phyloP scores from a whole-genome alignment of 2,329 filamentous ascomycete genomes.

The Bipolaris zeicola region DNA sequence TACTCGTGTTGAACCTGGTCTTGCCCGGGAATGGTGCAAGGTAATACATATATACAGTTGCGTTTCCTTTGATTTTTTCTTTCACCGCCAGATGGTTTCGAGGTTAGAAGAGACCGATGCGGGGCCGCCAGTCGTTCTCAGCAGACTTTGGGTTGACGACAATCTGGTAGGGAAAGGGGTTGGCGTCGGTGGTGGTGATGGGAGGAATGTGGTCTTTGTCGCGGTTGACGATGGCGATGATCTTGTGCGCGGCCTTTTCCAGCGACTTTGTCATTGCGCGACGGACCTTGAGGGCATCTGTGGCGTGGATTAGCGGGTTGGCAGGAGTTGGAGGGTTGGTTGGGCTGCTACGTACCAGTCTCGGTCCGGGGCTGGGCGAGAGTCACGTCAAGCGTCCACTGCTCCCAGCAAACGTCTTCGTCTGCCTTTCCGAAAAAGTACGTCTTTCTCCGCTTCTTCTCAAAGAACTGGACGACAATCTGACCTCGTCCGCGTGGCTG shows the following conservation, averaged over 20 bases:
- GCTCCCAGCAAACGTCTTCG: conserved; percentile 96
- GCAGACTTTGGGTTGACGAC: conserved; percentile 75
- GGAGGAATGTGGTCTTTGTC: conserved; percentile 97
- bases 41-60: conserved; percentile 34
- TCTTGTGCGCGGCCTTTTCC: conserved; percentile 85
- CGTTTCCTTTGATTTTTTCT: not conserved
- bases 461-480: conserved; percentile 89
- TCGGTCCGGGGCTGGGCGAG: conserved; percentile 88
- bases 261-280: conserved; percentile 90
- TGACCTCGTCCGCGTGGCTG: conserved; percentile 70
- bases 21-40: conserved; percentile 12
- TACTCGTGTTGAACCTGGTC: conserved; percentile 34
- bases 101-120: conserved; percentile 64
- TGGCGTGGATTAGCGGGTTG: conserved; percentile 5
- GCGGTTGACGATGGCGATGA: conserved; percentile 81
- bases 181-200: conserved; percentile 88
- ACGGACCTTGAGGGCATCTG: conserved; percentile 86
- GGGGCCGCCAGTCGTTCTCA: conserved; percentile 72
- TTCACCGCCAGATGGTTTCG: not conserved
- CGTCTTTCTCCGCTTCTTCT: conserved; percentile 83
- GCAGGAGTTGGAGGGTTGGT: not conserved
- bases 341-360: conserved; percentile 64
- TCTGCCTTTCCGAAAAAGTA: conserved; percentile 76
- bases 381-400: conserved; percentile 93
- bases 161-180: conserved; percentile 95